A percentile compares a stretch with the other conserved stretches of the same genome.
Conservation (phyloP, 192 early-diverging fungal species). For the Dimargaris verticillata region DNA sequence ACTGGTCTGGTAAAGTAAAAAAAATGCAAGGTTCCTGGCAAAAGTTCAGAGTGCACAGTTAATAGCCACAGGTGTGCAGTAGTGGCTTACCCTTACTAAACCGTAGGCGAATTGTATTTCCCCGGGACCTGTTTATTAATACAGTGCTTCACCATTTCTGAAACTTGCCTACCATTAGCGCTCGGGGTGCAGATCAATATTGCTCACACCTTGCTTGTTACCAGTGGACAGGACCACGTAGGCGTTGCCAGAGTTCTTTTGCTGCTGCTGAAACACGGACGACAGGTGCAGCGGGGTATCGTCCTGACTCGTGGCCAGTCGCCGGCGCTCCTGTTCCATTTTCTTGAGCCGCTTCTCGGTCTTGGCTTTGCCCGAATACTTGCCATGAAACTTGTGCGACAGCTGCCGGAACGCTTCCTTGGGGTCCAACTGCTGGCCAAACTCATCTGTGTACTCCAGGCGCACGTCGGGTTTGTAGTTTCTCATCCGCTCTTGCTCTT, state of each 20-base stretch:
- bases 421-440: slow-evolving; percentile 55
- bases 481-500: slow-evolving; percentile 68
- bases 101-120: no score
- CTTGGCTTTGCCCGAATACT: slow-evolving; percentile 82
- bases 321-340: slow-evolving; percentile 60
- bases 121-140: no score
- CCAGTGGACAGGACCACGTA: slow-evolving; percentile 71
- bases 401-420: slow-evolving; percentile 86
- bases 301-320: slow-evolving; percentile 51
- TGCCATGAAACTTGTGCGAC: slow-evolving; percentile 93
- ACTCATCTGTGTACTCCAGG: slow-evolving; percentile 81
- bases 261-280: slow-evolving; percentile 48
- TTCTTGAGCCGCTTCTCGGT: slow-evolving; percentile 75
- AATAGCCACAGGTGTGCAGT: no score
- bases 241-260: slow-evolving; percentile 48
- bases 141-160: no score
- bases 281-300: slow-evolving; percentile 67
- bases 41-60: no score
- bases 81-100: no score
- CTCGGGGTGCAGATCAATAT: neutral
- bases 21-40: no score
- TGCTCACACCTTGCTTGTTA: slow-evolving; percentile 21
- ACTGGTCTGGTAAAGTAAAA: no score
- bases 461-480: slow-evolving; percentile 84
- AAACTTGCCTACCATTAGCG: neutral